Percentiles rank a stretch among this genome's conserved stretches.
phyloP scores from a whole-genome alignment of 352 stramenopile species.

The Pythium phragmitis region DNA sequence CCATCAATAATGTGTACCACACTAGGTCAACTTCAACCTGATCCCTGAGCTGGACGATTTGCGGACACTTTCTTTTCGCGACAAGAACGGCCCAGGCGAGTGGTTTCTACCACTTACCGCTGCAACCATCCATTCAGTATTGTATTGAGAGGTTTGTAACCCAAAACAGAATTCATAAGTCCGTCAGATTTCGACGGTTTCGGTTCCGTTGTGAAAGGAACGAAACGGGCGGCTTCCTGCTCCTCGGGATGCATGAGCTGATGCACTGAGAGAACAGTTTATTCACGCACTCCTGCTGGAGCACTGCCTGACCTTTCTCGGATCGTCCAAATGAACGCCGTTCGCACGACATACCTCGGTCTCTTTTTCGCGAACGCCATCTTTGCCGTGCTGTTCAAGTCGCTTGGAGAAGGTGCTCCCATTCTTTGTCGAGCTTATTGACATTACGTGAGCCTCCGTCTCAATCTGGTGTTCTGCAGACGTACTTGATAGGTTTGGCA shows the following conservation, averaged over 20 bases:
- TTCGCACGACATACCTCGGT: conserved; percentile 49
- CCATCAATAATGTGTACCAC: conserved; percentile 8
- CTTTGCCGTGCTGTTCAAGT: conserved; percentile 63
- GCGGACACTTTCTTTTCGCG: too few species aligned
- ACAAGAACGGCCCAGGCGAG: too few species aligned
- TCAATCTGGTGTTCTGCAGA: conserved; percentile 4
- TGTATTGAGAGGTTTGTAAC: too few species aligned
- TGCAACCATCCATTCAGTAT: too few species aligned
- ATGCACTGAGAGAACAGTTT: not conserved
- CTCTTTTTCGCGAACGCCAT: conserved; percentile 79
- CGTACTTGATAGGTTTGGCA: conserved; percentile 49
- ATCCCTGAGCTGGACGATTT: too few species aligned
- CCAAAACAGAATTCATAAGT: too few species aligned
- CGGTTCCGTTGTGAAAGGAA: not conserved
- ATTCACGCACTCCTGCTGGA: not conserved
- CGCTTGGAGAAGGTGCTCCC: conserved; percentile 48
- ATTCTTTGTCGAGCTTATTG: not conserved
- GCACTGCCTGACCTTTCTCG: not conserved
- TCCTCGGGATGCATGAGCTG: not conserved
- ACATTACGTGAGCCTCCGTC: not conserved
- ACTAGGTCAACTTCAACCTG: conserved; percentile 10
- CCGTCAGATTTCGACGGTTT: not conserved
- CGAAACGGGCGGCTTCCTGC: not conserved
- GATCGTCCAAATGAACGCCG: conserved; percentile 30
- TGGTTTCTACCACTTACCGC: too few species aligned